Conservation (phyloP, 1,139 yeast genomes). For the Candida tropicalis region DNA sequence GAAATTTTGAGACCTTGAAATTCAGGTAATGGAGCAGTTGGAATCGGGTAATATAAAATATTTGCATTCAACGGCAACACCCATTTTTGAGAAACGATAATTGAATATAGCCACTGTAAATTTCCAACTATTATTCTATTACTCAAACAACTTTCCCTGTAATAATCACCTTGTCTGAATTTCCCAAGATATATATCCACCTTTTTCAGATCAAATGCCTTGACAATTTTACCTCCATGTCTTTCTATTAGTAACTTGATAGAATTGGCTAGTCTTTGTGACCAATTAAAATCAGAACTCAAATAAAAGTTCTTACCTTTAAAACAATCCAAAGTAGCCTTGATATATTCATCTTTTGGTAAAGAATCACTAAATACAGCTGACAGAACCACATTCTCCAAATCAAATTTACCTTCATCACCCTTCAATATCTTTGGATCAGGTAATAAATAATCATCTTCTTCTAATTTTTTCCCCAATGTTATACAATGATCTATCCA, state of each 20-base stretch:
- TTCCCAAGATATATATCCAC: constrained; percentile 70
- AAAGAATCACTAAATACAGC: constrained; percentile 17
- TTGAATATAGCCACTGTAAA: constrained; percentile 71
- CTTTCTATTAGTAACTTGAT: constrained; percentile 29
- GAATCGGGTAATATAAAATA: constrained; percentile 75
- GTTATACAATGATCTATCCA: constrained; percentile 78
- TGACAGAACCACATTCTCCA: constrained; percentile 12
- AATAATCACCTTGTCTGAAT: constrained; percentile 59
- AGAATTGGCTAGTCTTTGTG: constrained; percentile 31
- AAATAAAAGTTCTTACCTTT: constrained; percentile 31
- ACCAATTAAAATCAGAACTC: constrained; percentile 35
- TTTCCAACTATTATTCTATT: constrained; percentile 57
- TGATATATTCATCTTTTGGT: constrained; percentile 8
- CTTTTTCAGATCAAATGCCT: constrained; percentile 21
- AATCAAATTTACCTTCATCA: constrained; percentile 8
- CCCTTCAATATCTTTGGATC: constrained; percentile 22
- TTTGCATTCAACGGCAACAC: constrained; percentile 54
- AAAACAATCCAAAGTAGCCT: constrained; percentile 19
- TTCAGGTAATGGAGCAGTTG: constrained; percentile 50
- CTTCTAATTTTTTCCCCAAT: constrained; percentile 53
- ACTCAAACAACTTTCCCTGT: constrained; percentile 28
- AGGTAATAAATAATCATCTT: constrained; percentile 51
- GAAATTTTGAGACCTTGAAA: constrained; percentile 59
- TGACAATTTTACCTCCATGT: constrained; percentile 34
- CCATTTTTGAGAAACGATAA: constrained; percentile 61